Conservation (phyloP, 2,329 filamentous ascomycete species). For the Sphaerulina populicola region DNA sequence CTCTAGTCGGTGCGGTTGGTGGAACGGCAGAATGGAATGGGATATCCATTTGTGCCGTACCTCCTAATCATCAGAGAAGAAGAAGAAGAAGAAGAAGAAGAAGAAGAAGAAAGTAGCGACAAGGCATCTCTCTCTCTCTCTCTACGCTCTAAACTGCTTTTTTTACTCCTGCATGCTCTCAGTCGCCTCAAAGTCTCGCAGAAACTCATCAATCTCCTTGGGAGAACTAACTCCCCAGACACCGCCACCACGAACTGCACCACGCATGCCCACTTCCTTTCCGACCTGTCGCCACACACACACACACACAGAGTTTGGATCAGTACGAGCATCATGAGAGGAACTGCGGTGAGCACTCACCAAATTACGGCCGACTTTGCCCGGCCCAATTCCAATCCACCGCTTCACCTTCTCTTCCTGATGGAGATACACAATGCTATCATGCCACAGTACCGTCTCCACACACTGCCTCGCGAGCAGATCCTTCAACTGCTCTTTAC, state of each 20-base stretch:
- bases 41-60: too few species aligned
- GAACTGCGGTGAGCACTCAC: conserved; percentile 39
- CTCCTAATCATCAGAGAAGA: too few species aligned
- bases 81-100: too few species aligned
- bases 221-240: conserved; percentile 88
- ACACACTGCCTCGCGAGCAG: conserved; percentile 71
- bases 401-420: conserved; percentile 70
- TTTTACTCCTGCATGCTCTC: conserved; percentile 33
- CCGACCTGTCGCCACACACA: conserved; percentile 37
- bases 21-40: too few species aligned
- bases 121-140: too few species aligned
- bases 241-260: conserved; percentile 54
- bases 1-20: too few species aligned
- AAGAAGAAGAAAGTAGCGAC: too few species aligned
- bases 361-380: conserved; percentile 85
- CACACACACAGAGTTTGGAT: too few species aligned
- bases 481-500: conserved; percentile 66
- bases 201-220: conserved; percentile 43
- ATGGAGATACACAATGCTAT: conserved; percentile 82
- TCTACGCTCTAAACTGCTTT: too few species aligned
- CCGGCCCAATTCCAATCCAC: conserved; percentile 88
- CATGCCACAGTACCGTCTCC: conserved; percentile 94
- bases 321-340: too few species aligned
- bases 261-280: conserved; percentile 87
- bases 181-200: conserved; percentile 42